These are phyloP conservation scores for Nicotiana obtusifolia DNA, from an alignment of 257 asterid genomes.

Conservation along the genomic window DNA sequence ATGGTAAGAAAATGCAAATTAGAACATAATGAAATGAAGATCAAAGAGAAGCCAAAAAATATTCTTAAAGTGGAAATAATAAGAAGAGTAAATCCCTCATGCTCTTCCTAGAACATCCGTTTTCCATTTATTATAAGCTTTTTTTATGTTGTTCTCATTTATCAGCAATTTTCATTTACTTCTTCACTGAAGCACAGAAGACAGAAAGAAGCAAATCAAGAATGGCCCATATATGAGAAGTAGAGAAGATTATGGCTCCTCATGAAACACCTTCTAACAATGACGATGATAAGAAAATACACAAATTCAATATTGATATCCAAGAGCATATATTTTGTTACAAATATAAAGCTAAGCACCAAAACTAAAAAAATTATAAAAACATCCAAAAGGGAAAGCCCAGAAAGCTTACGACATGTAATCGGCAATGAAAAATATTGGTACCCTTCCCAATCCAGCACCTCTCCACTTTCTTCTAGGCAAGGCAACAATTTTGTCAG, in stretches of 20 bases:
- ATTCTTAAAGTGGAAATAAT: neutral
- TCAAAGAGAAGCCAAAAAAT: neutral
- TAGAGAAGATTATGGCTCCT: neutral
- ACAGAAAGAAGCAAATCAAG: neutral
- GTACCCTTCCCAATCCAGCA: conserved; percentile 76
- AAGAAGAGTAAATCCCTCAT: neutral
- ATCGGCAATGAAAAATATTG: conserved; percentile 68
- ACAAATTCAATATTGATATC: neutral
- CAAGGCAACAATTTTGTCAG: conserved; percentile 59
- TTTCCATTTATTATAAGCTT: neutral
- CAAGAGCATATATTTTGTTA: neutral
- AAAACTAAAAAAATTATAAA: neutral
- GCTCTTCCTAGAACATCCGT: neutral
- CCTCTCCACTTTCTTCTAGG: conserved; percentile 81
- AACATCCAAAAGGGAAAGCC: conserved; percentile 1
- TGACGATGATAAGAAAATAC: neutral
- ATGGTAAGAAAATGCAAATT: neutral
- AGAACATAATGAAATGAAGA: neutral
- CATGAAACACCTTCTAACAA: conserved; percentile 1
- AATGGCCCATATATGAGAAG: neutral
- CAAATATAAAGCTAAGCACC: neutral
- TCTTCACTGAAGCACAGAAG: neutral
- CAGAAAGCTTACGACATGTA: conserved; percentile 68
- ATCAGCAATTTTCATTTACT: neutral
- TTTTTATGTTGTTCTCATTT: neutral